phyloP scores from a whole-genome alignment of 331 rosid genomes.

The Pyrus hybrid region DNA sequence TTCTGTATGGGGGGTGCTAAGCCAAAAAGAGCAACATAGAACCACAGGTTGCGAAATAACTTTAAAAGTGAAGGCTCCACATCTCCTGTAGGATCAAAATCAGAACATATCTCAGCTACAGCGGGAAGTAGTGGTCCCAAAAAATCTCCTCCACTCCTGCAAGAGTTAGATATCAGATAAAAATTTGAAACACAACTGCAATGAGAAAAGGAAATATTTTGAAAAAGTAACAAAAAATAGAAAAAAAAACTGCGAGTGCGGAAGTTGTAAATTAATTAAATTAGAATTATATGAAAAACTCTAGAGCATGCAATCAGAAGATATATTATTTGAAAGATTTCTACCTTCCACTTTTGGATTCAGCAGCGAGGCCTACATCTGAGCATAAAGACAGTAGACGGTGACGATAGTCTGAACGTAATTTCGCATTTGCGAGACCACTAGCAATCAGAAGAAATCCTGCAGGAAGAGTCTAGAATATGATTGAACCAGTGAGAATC shows the following conservation, averaged over 20 bases:
- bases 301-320: constrained; percentile 16
- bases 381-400: constrained; percentile 91
- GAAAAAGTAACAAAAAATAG: constrained; percentile 1
- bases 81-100: constrained; percentile 78
- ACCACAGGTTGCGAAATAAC: constrained; percentile 95
- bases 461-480: constrained; percentile 98
- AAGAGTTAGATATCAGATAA: constrained; percentile 16
- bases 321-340: neutral
- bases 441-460: constrained; percentile 81
- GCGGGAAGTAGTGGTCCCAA: constrained; percentile 97
- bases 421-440: constrained; percentile 56
- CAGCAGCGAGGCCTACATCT: constrained; percentile 97
- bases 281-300: neutral
- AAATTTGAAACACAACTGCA: neutral
- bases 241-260: constrained; percentile 11
- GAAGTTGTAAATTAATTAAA: neutral
- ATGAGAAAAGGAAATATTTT: neutral
- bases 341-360: constrained; percentile 96
- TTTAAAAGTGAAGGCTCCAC: constrained; percentile 94
- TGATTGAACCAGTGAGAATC: constrained; percentile 87
- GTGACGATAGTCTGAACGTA: constrained; percentile 87
- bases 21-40: constrained; percentile 95
- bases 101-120: constrained; percentile 93
- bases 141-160: constrained; percentile 98
- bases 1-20: constrained; percentile 91